phyloP scores from a whole-genome alignment of 73 alveolate genomes.

The Durusdinium trenchii region DNA sequence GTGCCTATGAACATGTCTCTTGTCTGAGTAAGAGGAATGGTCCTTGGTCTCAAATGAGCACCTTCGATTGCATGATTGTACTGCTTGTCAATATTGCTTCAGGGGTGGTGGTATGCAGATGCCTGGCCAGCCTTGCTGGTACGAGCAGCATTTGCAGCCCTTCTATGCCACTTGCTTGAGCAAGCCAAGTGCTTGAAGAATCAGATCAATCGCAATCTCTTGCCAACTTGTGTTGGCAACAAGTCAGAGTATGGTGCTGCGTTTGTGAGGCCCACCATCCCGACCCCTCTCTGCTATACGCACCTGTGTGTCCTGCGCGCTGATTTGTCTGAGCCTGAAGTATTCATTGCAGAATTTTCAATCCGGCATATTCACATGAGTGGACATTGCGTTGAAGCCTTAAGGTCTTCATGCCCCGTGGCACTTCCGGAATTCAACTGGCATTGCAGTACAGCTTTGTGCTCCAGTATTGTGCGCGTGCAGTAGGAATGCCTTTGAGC shows the following conservation, averaged over 20 bases:
- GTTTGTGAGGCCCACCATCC: constrained; percentile 21
- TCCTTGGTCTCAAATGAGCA: neutral
- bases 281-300: neutral
- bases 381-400: neutral
- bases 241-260: too few relatives aligned
- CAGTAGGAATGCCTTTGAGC: constrained; percentile 71
- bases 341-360: neutral
- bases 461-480: constrained; percentile 55
- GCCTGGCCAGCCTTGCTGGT: constrained; percentile 46
- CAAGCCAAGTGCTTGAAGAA: too few relatives aligned
- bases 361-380: neutral
- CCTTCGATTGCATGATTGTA: neutral
- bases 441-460: too few relatives aligned
- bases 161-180: constrained; percentile 1
- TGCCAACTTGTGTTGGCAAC: too few relatives aligned
- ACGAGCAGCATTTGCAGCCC: constrained; percentile 54
- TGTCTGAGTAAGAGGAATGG: neutral
- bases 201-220: too few relatives aligned
- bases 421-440: constrained; percentile 53
- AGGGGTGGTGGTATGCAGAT: constrained; percentile 48
- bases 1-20: constrained; percentile 1
- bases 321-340: constrained; percentile 3
- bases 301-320: constrained; percentile 74
- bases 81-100: neutral
- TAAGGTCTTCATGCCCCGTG: neutral